Evolutionary conservation across 495 filamentous ascomycete genomes (phyloP).

Genomic region (Trichoderma reesei): DNA sequence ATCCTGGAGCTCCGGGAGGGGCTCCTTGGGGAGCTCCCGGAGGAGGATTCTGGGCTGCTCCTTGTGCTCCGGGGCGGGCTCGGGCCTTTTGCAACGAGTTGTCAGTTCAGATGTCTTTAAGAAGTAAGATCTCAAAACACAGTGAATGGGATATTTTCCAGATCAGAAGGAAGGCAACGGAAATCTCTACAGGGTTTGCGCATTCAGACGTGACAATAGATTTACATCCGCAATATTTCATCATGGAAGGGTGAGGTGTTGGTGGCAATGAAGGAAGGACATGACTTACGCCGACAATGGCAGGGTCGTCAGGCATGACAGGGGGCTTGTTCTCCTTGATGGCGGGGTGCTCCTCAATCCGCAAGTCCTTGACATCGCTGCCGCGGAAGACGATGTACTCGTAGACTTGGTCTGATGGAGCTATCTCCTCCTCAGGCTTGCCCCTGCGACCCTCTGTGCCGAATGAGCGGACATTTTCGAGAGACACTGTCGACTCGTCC

Average conservation of each 20-base stretch:
- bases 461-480: constrained; percentile 87
- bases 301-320: constrained; percentile 85
- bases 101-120: background rate
- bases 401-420: constrained; percentile 74
- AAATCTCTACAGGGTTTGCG: constrained; percentile 88
- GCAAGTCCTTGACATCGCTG: constrained; percentile 96
- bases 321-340: constrained; percentile 64
- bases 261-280: background rate
- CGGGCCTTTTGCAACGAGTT: constrained; percentile 17
- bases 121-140: constrained; percentile 68
- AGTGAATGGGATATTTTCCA: constrained; percentile 5
- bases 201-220: constrained; percentile 57
- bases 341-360: constrained; percentile 66
- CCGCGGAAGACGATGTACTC: constrained; percentile 99
- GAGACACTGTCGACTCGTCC: constrained; percentile 86
- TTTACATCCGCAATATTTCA: constrained; percentile 85
- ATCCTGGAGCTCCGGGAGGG: constrained; percentile 30
- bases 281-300: constrained; percentile 87
- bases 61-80: constrained; percentile 25
- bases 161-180: constrained; percentile 99
- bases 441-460: constrained; percentile 84
- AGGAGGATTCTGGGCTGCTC: constrained; percentile 16
- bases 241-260: constrained; percentile 40
- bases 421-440: constrained; percentile 68
- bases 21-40: constrained; percentile 17